These are phyloP conservation scores for Ascosphaera acerosa DNA, from an alignment of 2,329 filamentous ascomycete genomes.

Conservation along the genomic window DNA sequence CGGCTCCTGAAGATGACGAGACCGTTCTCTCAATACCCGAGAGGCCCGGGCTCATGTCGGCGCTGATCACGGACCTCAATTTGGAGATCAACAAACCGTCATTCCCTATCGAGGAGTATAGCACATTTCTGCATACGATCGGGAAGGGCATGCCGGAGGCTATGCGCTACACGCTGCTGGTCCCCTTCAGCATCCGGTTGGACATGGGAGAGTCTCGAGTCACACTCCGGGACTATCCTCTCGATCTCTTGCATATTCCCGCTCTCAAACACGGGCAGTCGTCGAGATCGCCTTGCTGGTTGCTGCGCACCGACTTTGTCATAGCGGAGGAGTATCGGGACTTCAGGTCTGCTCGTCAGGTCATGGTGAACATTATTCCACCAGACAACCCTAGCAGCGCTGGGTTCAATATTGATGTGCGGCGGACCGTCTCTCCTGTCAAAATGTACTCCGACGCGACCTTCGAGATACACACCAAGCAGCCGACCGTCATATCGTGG, in stretches of 20 bases:
- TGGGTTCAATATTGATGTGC: constrained; percentile 62
- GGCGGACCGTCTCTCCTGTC: constrained; percentile 75
- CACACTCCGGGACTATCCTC: constrained; percentile 75
- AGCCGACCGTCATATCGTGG: constrained; percentile 88
- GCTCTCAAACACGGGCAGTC: constrained; percentile 57
- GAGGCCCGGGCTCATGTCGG: constrained; percentile 57
- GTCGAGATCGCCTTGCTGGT: constrained; percentile 52
- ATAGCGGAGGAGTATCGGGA: constrained; percentile 84
- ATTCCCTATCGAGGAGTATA: constrained; percentile 58
- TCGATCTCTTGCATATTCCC: constrained; percentile 78
- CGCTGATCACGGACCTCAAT: constrained; percentile 61
- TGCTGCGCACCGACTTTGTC: constrained; percentile 73
- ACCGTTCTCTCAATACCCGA: constrained; percentile 65
- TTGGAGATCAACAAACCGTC: constrained; percentile 77
- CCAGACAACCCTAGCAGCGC: constrained; percentile 33
- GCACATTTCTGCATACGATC: constrained; percentile 61
- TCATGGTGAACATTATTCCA: constrained; percentile 65
- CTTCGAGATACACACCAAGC: constrained; percentile 76
- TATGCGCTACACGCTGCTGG: constrained; percentile 68
- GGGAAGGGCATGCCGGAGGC: constrained; percentile 93
- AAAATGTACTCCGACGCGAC: constrained; percentile 90
- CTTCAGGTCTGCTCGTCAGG: constrained; percentile 50
- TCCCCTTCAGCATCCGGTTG: constrained; percentile 74
- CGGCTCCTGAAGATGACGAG: constrained; percentile 40
- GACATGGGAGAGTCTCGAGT: constrained; percentile 75